Percentiles rank a stretch among this genome's conserved stretches.
phyloP scores from a whole-genome alignment of 306 rosid genomes.

The Dicorynia guianensis region DNA sequence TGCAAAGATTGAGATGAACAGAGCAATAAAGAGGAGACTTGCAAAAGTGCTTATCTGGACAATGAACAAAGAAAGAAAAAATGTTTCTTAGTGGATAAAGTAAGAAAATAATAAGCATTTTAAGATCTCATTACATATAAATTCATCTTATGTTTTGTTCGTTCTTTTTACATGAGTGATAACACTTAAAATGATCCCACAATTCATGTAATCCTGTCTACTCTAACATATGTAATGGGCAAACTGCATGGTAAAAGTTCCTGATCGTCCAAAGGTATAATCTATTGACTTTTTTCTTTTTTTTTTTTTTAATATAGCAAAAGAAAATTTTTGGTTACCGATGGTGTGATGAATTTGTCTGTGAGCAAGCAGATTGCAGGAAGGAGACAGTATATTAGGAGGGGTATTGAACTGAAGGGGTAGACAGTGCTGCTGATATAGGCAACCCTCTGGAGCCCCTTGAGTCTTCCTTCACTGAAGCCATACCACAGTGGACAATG shows the following conservation, averaged over 20 bases:
- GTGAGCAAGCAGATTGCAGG: conserved; percentile 98
- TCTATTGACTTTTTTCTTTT: neutral
- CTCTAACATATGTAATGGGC: neutral
- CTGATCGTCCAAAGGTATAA: neutral
- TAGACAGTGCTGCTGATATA: conserved; percentile 89
- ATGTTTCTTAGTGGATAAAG: conserved; percentile 28
- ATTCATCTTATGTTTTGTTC: neutral
- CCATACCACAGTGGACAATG: conserved; percentile 87
- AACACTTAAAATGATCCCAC: neutral
- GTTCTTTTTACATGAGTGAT: conserved; percentile 4
- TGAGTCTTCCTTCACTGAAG: conserved; percentile 78
- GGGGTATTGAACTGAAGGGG: conserved; percentile 94
- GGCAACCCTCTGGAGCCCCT: conserved; percentile 87
- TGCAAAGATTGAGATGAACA: conserved; percentile 79
- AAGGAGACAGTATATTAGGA: conserved; percentile 76
- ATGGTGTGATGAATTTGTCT: conserved; percentile 91
- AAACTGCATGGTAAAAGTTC: neutral
- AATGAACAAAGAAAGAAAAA: conserved; percentile 24
- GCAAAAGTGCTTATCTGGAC: conserved; percentile 88
- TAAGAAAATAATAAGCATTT: conserved; percentile 6
- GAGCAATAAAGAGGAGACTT: conserved; percentile 72
- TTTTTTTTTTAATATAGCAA: neutral
- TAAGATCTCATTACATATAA: neutral
- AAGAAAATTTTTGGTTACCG: conserved; percentile 56
- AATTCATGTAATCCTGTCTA: conserved; percentile 11